Base-by-base conservation (phyloP, 2,329 filamentous ascomycete species). In the Colletotrichum scovillei region DNA sequence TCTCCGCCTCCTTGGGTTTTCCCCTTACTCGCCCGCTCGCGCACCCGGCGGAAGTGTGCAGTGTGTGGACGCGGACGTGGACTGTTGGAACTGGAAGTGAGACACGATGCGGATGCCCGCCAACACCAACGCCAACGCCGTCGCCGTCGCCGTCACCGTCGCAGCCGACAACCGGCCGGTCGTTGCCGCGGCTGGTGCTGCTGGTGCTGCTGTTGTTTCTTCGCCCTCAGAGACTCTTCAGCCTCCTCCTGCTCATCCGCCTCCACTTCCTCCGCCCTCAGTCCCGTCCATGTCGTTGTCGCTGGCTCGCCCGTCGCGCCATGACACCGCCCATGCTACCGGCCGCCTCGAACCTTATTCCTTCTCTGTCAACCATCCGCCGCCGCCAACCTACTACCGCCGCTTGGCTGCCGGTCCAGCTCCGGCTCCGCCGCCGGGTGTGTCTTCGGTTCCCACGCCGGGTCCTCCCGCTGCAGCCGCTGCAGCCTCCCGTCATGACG, bases 101-200 rank as follows among this genome's bases (percentile, higher is more conserved):
- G 71, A 73, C 71, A 73, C 60, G 67, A 73, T 73, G 71, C 71
- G 71, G 67, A 71, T 73, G 71, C 60, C 67, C 60, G 71, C 67
- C 60, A 57, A 64, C 67, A 38, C 30, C 35, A 64, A 64, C 62
- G 55, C 57, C 30, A 24, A 30, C 28, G 67, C 38, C 60, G 67
- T 46, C 67, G 60, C 46, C 60, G 67, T 56, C 53, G 60, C 46
- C 58, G 56, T 52, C 58, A 53, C 66, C 30, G 57, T 60, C 46
- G 12, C 66, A 42, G 19, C 58, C 28, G 67, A 69, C 35, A 49
- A 42, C 32, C 60, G 67, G 38, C 53, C 67, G 59, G 52, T 53
- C 22, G 24, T 55, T 12, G 30, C 42, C 26, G 28, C 63, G n/a
- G n/a, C 63, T 28, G 56, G 24, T 52, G 24, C 24, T 30, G 12